Conservation (phyloP, 306 rosid genomes). For the Arachis stenosperma region DNA sequence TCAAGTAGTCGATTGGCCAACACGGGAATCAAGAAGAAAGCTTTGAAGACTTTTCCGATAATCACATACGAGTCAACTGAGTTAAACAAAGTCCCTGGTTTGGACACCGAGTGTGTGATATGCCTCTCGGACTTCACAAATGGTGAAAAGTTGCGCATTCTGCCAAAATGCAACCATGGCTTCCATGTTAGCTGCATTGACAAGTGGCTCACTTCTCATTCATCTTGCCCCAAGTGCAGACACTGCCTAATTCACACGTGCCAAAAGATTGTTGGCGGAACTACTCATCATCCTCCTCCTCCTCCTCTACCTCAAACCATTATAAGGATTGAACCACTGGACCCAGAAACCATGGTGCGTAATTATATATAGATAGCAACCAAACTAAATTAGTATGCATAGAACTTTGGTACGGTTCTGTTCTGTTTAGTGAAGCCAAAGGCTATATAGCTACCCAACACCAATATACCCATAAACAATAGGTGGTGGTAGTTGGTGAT, state of each 20-base stretch:
- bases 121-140: conserved; percentile 68
- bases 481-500: conserved; percentile 7
- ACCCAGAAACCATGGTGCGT: conserved; percentile 59
- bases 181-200: conserved; percentile 84
- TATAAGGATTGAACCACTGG: conserved; percentile 56
- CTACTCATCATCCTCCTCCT: conserved; percentile 16
- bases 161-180: conserved; percentile 93
- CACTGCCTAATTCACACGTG: conserved; percentile 76
- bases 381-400: too few species aligned
- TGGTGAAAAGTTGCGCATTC: conserved; percentile 66
- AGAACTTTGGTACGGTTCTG: too few species aligned
- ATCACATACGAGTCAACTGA: conserved; percentile 57
- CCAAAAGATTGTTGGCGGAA: conserved; percentile 65
- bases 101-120: conserved; percentile 76
- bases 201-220: conserved; percentile 80
- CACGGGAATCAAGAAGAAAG: conserved; percentile 73
- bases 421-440: too few species aligned
- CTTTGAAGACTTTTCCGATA: conserved; percentile 64
- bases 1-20: conserved; percentile 12
- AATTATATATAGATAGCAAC: conserved; percentile 36
- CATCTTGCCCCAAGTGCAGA: conserved; percentile 92
- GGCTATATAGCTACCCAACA: not conserved
- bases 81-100: conserved; percentile 45
- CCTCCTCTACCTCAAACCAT: conserved; percentile 47
- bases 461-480: conserved; percentile 14